Evolutionary conservation across 345 rosid genomes (phyloP), one percentile per base, ranked within the genome.

Genomic region (Syzygium aqueum): DNA sequence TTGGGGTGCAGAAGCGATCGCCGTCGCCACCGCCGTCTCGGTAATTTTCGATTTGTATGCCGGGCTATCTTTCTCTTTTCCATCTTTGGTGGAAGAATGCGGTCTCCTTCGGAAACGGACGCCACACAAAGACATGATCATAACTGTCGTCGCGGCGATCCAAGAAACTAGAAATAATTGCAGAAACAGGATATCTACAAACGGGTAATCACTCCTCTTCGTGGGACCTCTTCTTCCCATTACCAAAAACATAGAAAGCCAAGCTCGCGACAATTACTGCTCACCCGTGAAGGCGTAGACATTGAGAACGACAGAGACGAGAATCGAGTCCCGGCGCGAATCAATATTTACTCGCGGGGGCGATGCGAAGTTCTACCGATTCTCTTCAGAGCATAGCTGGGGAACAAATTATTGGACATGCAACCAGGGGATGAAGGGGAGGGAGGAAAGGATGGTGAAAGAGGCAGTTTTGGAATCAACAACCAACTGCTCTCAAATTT

Each of bases 51-150:
- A 25, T 37, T 11, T 11, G 3, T 2, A 19, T 10, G 49, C 0
- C 49, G 12, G 2, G 78, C 78, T 17, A 8, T 67, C 78, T 17
- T 67, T 67, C 78, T 67, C 46, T 67, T 67, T 19, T 12, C 1
- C 28, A 2, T 84, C 53, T 5, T 15, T 22, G 28, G 73, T 5
- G 11, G 85, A 27, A n/a, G 67, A 7, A 9, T 25, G 25, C 21
- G 88, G 12, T 88, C 89, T 90, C 78, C 87, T 90, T n/a, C 86
- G 54, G 11, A 91, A 88, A 23, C 89, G 84, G 37, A 85, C 86
- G n/a, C 94, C 92, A 46, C 98, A 96, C 19, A 95, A 85, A 19
- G 90, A 86, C 3, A 91, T 88, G 87, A 92, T 87, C 82, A 92
- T 86, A 53, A 93, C 91, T 52, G 91, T 80, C 5, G 89, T 85